A percentile compares a stretch with the other conserved stretches of the same genome.
Evolutionary conservation across 139 green algal species (phyloP).

Genomic region (Chlorella vulgaris): DNA sequence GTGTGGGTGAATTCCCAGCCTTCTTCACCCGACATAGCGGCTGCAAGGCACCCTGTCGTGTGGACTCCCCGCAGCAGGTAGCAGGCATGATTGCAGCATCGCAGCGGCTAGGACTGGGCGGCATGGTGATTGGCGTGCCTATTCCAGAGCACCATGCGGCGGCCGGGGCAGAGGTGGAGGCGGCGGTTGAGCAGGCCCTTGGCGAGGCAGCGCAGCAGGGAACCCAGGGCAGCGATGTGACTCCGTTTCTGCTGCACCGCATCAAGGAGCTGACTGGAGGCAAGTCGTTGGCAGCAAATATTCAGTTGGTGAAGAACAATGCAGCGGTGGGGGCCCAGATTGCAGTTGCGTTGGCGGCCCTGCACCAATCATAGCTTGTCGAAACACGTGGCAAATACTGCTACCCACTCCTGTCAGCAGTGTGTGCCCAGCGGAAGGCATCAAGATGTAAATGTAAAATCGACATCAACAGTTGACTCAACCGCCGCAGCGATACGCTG

Average conservation of each 20-base stretch:
- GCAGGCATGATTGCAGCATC: constrained; percentile 64
- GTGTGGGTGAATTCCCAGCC: constrained; percentile 91
- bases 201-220: constrained; percentile 62
- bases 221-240: constrained; percentile 81
- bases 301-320: constrained; percentile 95
- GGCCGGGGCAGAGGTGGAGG: constrained; percentile 67
- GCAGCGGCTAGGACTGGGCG: constrained; percentile 54
- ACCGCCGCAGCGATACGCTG: no score
- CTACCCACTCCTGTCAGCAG: no score
- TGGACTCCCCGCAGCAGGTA: constrained; percentile 67
- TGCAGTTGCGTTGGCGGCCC: constrained; percentile 52
- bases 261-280: constrained; percentile 79
- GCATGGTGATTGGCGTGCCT: constrained; percentile 83
- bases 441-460: no score
- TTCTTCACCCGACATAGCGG: constrained; percentile 90
- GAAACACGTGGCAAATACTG: no score
- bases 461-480: no score
- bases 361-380: background rate
- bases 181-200: constrained; percentile 74
- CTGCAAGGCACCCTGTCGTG: constrained; percentile 58
- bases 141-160: constrained; percentile 76
- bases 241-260: constrained; percentile 90
- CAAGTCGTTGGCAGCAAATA: constrained; percentile 88
- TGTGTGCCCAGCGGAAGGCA: no score
- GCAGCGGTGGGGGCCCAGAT: constrained; percentile 81